Percentiles rank a stretch among this genome's conserved stretches.
Conservation (phyloP, 805 yeast species). For the Blastobotrys americana region DNA sequence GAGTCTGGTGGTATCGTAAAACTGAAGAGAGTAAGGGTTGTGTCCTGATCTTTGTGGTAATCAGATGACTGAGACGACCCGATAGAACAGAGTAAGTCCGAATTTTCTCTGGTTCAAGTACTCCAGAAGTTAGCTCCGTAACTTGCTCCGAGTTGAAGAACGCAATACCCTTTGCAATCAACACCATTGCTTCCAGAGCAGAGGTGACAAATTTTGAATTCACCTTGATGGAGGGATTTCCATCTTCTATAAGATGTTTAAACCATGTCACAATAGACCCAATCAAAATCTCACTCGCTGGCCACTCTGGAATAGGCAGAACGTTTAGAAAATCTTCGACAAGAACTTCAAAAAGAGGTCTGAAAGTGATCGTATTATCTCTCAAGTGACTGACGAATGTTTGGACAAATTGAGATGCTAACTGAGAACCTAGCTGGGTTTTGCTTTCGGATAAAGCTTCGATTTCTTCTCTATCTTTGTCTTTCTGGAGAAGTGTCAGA, state of each 20-base stretch:
- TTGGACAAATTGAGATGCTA: not conserved
- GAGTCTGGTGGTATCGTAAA: not conserved
- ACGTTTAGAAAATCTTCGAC: slow-evolving; percentile 50
- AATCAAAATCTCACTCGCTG: slow-evolving; percentile 49
- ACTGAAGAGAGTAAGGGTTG: not conserved
- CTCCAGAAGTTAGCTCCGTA: not conserved
- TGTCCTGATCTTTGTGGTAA: not conserved
- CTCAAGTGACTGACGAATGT: not conserved
- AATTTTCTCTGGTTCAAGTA: not conserved
- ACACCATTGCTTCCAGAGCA: slow-evolving; percentile 55
- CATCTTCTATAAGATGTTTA: not conserved
- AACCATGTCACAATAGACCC: slow-evolving; percentile 8
- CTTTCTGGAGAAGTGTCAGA: not conserved
- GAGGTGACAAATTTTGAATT: slow-evolving; percentile 35
- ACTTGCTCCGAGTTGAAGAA: slow-evolving; percentile 28
- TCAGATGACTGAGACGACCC: not conserved
- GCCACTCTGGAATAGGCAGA: slow-evolving; percentile 52
- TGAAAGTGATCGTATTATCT: slow-evolving; percentile 1
- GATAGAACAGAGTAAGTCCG: not conserved
- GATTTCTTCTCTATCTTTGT: not conserved
- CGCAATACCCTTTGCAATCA: slow-evolving; percentile 47
- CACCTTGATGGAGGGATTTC: not conserved
- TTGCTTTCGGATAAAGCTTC: not conserved
- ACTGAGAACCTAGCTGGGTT: not conserved
- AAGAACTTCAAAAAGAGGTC: slow-evolving; percentile 41